Percentiles rank a stretch among this genome's conserved stretches.
phyloP scores from a whole-genome alignment of 2,329 filamentous ascomycete genomes.

The Escovopsis sp. region DNA sequence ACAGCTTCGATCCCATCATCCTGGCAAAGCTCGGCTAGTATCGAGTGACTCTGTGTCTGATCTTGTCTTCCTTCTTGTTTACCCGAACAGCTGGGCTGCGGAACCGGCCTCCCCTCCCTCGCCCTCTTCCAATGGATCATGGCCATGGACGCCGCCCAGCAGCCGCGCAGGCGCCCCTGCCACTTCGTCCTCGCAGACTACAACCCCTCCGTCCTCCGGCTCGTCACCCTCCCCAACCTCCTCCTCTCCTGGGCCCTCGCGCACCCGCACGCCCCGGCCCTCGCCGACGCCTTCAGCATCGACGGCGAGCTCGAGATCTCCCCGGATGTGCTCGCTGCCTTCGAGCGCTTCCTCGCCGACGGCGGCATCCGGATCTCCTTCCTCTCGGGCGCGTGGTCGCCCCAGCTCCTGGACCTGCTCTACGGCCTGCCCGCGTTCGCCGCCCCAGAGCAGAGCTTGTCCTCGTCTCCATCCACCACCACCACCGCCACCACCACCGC shows the following conservation, averaged over 20 bases:
- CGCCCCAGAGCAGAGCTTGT: neutral
- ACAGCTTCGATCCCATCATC: neutral
- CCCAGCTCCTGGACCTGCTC: slow-evolving; percentile 46
- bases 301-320: slow-evolving; percentile 52
- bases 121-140: slow-evolving; percentile 52
- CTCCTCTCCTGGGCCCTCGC: slow-evolving; percentile 52
- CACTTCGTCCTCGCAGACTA: slow-evolving; percentile 63
- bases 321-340: slow-evolving; percentile 40
- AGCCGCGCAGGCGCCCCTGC: slow-evolving; percentile 18
- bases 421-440: slow-evolving; percentile 16
- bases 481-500: neutral
- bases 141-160: slow-evolving; percentile 14
- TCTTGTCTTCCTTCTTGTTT: neutral
- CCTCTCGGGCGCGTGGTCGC: slow-evolving; percentile 62
- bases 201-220: slow-evolving; percentile 60
- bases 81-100: slow-evolving; percentile 52
- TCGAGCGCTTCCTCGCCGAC: slow-evolving; percentile 36
- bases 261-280: slow-evolving; percentile 20
- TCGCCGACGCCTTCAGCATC: slow-evolving; percentile 31
- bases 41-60: neutral
- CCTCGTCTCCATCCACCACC: too few species aligned
- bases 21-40: neutral
- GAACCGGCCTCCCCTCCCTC: slow-evolving; percentile 59
- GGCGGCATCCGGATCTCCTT: slow-evolving; percentile 45
- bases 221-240: slow-evolving; percentile 69